A percentile compares a stretch with the other conserved stretches of the same genome.
phyloP scores from a whole-genome alignment of 2,329 filamentous ascomycete genomes.

The Lomentospora prolificans region DNA sequence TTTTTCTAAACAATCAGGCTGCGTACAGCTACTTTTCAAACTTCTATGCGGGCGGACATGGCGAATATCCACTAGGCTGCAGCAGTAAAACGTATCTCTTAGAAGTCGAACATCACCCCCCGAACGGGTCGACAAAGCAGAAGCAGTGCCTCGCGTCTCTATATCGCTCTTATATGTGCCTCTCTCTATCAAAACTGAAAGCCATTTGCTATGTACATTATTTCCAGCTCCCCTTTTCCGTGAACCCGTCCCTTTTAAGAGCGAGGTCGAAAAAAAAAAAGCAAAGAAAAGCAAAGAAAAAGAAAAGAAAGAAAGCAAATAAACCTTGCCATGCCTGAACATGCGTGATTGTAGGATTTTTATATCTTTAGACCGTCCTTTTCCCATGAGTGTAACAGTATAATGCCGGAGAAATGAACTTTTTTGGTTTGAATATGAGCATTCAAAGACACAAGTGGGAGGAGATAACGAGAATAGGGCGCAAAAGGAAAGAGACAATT shows the following conservation, averaged over 20 bases:
- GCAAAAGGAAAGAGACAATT: neutral
- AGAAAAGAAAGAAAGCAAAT: neutral
- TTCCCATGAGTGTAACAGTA: constrained; percentile 13
- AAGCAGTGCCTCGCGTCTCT: neutral
- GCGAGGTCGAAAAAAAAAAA: neutral
- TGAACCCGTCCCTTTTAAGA: neutral
- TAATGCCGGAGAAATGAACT: constrained; percentile 18
- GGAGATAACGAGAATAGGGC: constrained; percentile 6
- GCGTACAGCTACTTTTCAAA: no score
- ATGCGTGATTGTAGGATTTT: neutral
- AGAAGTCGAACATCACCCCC: neutral
- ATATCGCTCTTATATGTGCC: neutral
- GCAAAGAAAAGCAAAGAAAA: neutral
- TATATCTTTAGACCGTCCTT: neutral
- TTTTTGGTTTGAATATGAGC: constrained; percentile 18
- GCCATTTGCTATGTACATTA: neutral
- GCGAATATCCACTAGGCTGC: no score
- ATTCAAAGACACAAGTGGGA: neutral
- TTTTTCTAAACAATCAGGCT: no score
- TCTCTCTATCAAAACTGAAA: neutral
- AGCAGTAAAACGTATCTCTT: neutral
- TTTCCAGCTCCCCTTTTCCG: no score
- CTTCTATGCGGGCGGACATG: no score
- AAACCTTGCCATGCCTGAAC: neutral
- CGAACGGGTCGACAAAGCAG: neutral